Base-by-base conservation (phyloP, 768 basidiomycete species). In the Pulveroboletus sp. region DNA sequence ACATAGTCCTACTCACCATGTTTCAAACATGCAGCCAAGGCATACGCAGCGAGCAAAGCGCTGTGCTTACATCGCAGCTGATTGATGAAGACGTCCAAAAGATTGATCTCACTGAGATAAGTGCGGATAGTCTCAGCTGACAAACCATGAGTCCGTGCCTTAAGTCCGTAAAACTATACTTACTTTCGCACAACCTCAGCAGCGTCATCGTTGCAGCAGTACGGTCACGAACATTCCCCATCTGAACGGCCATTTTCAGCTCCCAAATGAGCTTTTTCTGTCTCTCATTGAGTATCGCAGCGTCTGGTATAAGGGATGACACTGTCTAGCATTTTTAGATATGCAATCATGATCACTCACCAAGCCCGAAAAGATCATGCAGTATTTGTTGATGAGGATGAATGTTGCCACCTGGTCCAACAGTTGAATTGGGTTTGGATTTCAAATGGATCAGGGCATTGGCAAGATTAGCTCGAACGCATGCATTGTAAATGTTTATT, bases 391-490 rank as follows among this genome's bases (percentile, higher is more conserved):
- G 42, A 6, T 42, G 49, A 14, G 24, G 37, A 47, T 50, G 33
- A 1, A n/a, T 10, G 14, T 8, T 8, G 5, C 8, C 0, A 8
- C 7, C 8, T 14, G 32, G 8, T 30, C 5, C n/a, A 15, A 45
- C 32, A 1, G 36, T 7, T 17, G 53, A 18, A 28, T 43, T 17
- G 5, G 9, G 32, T 13, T 30, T 14, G 18, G 43, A 21, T 13
- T 27, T 50, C 32, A 55, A 37, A 39, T 33, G 50, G 17, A 41
- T 47, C 32, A 64, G 47, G n/a, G 41, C 53, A 10, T 49, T 18
- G 5, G 57, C 62, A 8, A 63, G 46, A 42, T 63, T 58, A 8
- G 53, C 48, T 41, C 59, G 50, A 32, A 63, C 32, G 6, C 15
- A 26, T 6, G 45, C 8, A 37, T 56, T 17, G 15, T 26, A 33